Percentiles rank a stretch among this genome's conserved stretches.
Evolutionary conservation across 345 rosid genomes (phyloP).

Genomic region (Luvunga scandens): DNA sequence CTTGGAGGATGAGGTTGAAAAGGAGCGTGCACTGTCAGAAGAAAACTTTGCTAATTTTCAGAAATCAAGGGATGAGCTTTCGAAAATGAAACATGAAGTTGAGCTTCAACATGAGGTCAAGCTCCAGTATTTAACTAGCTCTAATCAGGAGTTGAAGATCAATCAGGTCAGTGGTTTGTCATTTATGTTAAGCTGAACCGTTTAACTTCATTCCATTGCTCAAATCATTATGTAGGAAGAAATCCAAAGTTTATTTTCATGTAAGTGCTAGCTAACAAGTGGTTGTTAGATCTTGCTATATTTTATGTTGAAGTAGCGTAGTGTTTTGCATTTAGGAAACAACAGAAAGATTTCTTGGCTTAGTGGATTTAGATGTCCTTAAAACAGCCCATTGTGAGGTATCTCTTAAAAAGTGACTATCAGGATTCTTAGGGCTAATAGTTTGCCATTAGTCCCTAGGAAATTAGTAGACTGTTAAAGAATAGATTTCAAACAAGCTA

Average conservation of each 20-base stretch:
- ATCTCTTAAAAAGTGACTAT: neutral
- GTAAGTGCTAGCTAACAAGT: neutral
- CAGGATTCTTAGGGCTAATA: neutral
- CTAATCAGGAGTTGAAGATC: slow-evolving; percentile 41
- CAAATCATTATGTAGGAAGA: neutral
- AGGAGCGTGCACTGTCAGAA: slow-evolving; percentile 30
- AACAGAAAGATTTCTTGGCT: neutral
- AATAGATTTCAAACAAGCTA: neutral
- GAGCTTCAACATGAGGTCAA: slow-evolving; percentile 33
- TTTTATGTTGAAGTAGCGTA: neutral
- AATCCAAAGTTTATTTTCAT: neutral
- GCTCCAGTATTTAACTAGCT: slow-evolving; percentile 30
- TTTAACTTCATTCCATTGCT: neutral
- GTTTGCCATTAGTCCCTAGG: neutral
- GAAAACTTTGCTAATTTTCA: slow-evolving; percentile 32
- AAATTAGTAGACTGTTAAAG: neutral
- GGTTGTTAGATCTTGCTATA: neutral
- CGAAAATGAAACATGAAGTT: slow-evolving; percentile 45
- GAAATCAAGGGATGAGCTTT: slow-evolving; percentile 55
- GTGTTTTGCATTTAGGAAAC: neutral
- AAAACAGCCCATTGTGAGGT: neutral
- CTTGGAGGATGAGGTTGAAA: slow-evolving; percentile 36
- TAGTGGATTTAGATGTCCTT: neutral
- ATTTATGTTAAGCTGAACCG: neutral
- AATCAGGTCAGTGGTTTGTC: slow-evolving; percentile 51